phyloP scores from a whole-genome alignment of 225 moss, liverwort and hornwort species.

The Physcomitrium patens region DNA sequence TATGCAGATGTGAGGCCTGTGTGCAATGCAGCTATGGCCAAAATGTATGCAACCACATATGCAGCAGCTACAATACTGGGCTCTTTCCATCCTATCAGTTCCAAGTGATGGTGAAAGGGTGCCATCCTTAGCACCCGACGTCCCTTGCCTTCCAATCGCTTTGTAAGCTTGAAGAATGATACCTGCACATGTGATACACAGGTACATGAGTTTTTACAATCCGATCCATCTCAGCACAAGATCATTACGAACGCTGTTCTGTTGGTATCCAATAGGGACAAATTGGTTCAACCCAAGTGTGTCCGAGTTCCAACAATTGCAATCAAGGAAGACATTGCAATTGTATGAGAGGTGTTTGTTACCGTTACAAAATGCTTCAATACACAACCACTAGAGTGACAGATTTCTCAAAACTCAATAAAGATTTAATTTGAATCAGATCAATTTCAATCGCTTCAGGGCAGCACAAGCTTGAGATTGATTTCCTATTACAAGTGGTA shows the following conservation, averaged over 20 bases:
- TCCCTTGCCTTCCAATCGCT: slow-evolving; percentile 76
- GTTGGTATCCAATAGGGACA: no score
- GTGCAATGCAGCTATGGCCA: slow-evolving; percentile 64
- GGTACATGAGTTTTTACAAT: not conserved
- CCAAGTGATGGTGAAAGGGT: slow-evolving; percentile 95
- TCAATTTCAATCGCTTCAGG: not conserved
- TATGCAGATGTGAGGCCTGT: slow-evolving; percentile 57
- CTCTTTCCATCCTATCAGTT: slow-evolving; percentile 75
- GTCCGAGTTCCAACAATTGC: not conserved
- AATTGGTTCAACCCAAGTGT: no score
- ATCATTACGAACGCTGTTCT: no score
- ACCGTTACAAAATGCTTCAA: not conserved
- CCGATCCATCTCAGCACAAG: no score
- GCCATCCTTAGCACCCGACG: slow-evolving; percentile 85
- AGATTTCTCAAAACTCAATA: not conserved
- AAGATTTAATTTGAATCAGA: not conserved
- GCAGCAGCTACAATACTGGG: slow-evolving; percentile 62
- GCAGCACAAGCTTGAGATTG: not conserved
- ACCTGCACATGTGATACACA: slow-evolving; percentile 53
- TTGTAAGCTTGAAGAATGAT: slow-evolving; percentile 79
- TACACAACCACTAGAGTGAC: not conserved
- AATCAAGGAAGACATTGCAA: not conserved
- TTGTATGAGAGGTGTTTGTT: not conserved
- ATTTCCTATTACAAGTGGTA: no score
- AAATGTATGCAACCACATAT: slow-evolving; percentile 61